Conservation (phyloP, 164 flowering plant genomes). For the Chimonanthus praecox region DNA sequence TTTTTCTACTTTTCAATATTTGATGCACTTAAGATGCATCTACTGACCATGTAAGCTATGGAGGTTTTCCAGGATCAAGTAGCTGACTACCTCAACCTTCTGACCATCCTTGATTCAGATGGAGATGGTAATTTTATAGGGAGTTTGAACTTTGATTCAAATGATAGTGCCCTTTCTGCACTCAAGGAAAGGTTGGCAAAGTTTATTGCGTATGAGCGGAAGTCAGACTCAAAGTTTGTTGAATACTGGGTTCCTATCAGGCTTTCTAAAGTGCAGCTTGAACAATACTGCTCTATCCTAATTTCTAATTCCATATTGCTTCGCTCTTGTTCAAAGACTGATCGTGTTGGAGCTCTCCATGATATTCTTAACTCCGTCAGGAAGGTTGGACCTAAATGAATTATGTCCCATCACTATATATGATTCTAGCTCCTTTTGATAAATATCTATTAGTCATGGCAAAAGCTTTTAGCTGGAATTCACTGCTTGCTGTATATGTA, state of each 20-base stretch:
- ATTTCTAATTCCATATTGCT: slow-evolving; percentile 50
- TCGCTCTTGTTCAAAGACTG: slow-evolving; percentile 50
- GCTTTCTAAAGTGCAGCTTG: slow-evolving; percentile 77
- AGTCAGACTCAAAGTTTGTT: slow-evolving; percentile 48
- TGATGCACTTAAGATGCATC: slow-evolving; percentile 3
- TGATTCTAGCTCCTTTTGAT: neutral
- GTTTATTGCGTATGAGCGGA: slow-evolving; percentile 37
- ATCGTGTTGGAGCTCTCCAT: slow-evolving; percentile 53
- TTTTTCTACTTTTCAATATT: neutral
- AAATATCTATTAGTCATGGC: neutral
- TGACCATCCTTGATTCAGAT: slow-evolving; percentile 44
- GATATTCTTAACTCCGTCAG: slow-evolving; percentile 48
- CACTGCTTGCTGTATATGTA: neutral
- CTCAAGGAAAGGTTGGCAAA: slow-evolving; percentile 45
- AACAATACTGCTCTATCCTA: slow-evolving; percentile 72
- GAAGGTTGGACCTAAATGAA: slow-evolving; percentile 46
- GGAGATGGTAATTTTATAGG: slow-evolving; percentile 8
- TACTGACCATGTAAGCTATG: neutral
- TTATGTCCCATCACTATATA: neutral
- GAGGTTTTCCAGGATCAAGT: slow-evolving; percentile 41
- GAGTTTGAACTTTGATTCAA: slow-evolving; percentile 17
- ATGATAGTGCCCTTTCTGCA: slow-evolving; percentile 15
- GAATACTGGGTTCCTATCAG: slow-evolving; percentile 92
- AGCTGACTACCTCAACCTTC: slow-evolving; percentile 37
- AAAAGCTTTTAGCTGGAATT: neutral